phyloP scores from a whole-genome alignment of 495 filamentous ascomycete species.

The Chaetomium cochliodes region DNA sequence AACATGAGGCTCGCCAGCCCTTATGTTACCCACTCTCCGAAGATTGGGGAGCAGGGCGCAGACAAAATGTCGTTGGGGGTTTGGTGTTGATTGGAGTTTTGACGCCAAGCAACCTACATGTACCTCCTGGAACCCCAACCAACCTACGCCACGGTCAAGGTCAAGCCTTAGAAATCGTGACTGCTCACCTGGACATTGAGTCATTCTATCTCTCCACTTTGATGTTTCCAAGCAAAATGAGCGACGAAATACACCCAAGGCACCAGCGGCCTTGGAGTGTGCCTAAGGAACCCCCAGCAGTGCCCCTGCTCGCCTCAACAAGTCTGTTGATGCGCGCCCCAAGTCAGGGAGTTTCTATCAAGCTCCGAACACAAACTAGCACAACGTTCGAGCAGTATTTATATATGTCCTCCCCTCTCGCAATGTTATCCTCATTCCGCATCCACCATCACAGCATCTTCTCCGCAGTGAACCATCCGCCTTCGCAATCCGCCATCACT shows the following conservation, averaged over 20 bases:
- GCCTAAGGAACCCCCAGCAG: slow-evolving; percentile 25
- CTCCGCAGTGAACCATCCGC: neutral
- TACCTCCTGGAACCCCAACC: neutral
- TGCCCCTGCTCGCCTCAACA: slow-evolving; percentile 14
- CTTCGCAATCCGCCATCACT: neutral
- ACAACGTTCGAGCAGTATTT: neutral
- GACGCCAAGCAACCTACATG: no score
- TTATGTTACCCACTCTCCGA: neutral
- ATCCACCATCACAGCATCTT: neutral
- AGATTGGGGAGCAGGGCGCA: neutral
- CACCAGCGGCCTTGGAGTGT: slow-evolving; percentile 27
- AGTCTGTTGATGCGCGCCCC: neutral
- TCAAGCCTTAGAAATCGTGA: neutral
- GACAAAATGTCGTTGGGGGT: neutral
- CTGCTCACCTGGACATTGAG: slow-evolving; percentile 17
- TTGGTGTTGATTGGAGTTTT: neutral
- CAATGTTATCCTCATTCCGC: neutral
- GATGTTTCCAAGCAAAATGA: slow-evolving; percentile 17
- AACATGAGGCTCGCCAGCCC: neutral
- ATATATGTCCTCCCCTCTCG: neutral
- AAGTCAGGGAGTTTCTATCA: neutral
- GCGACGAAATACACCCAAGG: slow-evolving; percentile 15
- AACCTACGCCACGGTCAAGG: neutral
- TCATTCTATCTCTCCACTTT: slow-evolving; percentile 24
- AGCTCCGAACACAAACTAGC: neutral